Evolutionary conservation across 805 yeast species (phyloP).

Genomic region (Saccharomycopsis vini): DNA sequence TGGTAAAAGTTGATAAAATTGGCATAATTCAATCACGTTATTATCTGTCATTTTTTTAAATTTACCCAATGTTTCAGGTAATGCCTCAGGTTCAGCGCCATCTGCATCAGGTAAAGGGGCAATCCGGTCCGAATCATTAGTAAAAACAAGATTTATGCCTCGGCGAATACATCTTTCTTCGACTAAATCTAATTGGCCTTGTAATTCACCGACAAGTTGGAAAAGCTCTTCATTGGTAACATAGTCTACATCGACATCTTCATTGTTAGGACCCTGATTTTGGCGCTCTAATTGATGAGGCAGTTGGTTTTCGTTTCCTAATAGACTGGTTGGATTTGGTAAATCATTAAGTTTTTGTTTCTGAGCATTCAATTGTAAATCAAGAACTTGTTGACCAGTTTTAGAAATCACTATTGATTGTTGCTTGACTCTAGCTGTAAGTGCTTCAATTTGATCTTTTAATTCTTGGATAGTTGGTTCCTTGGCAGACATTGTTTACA

Average conservation of each 20-base stretch:
- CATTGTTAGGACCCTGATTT: constrained; percentile 4
- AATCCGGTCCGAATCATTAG: constrained; percentile 32
- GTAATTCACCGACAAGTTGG: constrained; percentile 82
- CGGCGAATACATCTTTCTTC: constrained; percentile 75
- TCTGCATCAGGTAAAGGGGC: constrained; percentile 72
- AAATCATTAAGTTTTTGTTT: constrained; percentile 30
- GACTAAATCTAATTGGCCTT: constrained; percentile 69
- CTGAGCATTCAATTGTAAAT: constrained; percentile 52
- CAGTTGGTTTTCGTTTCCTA: constrained; percentile 14
- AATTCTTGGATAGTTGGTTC: constrained; percentile 22
- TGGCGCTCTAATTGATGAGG: constrained; percentile 16
- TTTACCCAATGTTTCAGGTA: constrained; percentile 51
- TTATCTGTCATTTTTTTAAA: constrained; percentile 40
- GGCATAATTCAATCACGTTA: constrained; percentile 44
- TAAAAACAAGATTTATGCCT: constrained; percentile 48
- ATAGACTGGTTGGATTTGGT: constrained; percentile 22
- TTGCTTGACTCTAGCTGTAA: constrained; percentile 48
- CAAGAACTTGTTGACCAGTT: constrained; percentile 74
- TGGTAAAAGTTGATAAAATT: constrained; percentile 73
- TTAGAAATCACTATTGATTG: constrained; percentile 58
- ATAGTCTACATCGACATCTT: constrained; percentile 44
- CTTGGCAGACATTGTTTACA: too few relatives aligned
- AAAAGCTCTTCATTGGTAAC: constrained; percentile 79
- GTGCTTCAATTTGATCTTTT: constrained; percentile 37
- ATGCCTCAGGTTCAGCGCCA: constrained; percentile 57